Evolutionary conservation across 305 asterid genomes (phyloP).

Genomic region (Solanum hybrid): DNA sequence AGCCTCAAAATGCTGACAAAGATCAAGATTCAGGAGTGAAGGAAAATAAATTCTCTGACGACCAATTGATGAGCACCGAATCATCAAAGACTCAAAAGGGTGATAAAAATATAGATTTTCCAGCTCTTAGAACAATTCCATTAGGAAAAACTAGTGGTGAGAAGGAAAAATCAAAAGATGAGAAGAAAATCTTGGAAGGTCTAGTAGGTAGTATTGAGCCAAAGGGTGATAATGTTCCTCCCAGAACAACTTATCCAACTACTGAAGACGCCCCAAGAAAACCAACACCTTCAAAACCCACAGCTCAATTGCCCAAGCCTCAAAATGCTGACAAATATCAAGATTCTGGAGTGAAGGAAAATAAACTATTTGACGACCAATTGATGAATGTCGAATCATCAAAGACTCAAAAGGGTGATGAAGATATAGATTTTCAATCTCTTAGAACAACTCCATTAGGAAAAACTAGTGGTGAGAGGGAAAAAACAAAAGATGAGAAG

Average conservation of each 20-base stretch:
- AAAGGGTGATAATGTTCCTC: neutral
- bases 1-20: neutral
- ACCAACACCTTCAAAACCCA: neutral
- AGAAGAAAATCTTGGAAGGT: neutral
- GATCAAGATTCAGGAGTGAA: neutral
- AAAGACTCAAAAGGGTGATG: neutral
- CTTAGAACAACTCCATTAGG: neutral
- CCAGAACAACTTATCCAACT: neutral
- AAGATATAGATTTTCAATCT: neutral
- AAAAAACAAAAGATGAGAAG: neutral
- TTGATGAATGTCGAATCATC: neutral
- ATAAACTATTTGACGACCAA: neutral
- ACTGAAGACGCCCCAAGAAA: neutral
- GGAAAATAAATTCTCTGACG: neutral
- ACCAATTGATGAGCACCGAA: neutral
- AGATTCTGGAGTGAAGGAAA: slow-evolving; percentile 9
- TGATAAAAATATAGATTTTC: neutral
- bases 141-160: slow-evolving; percentile 1
- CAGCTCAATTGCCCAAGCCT: neutral
- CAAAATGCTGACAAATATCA: neutral
- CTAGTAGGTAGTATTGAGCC: neutral
- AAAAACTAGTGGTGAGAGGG: slow-evolving; percentile 6
- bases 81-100: neutral
- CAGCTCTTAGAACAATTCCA: neutral
- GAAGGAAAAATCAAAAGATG: neutral